Evolutionary conservation across 2,329 filamentous ascomycete species (phyloP), one percentile per base, ranked within the genome.

Genomic region (Aspergillus awamori): DNA sequence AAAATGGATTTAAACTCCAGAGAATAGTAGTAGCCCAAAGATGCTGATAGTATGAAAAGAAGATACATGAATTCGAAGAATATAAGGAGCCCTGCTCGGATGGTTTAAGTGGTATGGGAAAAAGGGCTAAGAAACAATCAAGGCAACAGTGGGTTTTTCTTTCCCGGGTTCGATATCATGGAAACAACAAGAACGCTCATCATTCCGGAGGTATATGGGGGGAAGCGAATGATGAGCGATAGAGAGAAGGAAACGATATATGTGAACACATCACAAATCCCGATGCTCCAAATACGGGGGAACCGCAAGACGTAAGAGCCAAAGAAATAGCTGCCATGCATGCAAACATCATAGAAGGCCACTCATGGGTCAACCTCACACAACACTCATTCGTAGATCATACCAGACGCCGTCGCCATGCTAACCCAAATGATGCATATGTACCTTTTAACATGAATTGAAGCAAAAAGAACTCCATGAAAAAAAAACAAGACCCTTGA

Each of bases 321-420:
- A 61, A 63, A 28, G 30, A 51, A 30, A 36, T 36, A 36, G 26
- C 47, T 51, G 47, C 47, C 47, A 51, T 51, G 41, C 66, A 67
- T 67, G 65, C 63, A 65, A 60, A 69, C 61, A 69, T 64, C 61
- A 56, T 63, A 65, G 53, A 64, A 64, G 60, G 59, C 62, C 64
- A 67, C 64, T 61, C 63, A 57, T 67, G 61, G 48, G 59, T 52
- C 24, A 43, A 59, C 22, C 17, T 24, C 24, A 45, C 53, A 39
- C 45, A 61, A 58, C 58, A 63, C 61, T 57, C 63, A 57, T 53
- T 56, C 53, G 30, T 38, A 26, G 51, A 48, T 65, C 59, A 64
- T 65, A 67, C 68, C 66, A 59, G 63, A 69, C 68, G 66, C 68
- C 68, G 64, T 67, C 67, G 68, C 66, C 65, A 70, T 70, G 68